Evolutionary conservation across 345 rosid species (phyloP), one percentile per base, ranked within the genome.

Genomic region (Angophora floribunda): DNA sequence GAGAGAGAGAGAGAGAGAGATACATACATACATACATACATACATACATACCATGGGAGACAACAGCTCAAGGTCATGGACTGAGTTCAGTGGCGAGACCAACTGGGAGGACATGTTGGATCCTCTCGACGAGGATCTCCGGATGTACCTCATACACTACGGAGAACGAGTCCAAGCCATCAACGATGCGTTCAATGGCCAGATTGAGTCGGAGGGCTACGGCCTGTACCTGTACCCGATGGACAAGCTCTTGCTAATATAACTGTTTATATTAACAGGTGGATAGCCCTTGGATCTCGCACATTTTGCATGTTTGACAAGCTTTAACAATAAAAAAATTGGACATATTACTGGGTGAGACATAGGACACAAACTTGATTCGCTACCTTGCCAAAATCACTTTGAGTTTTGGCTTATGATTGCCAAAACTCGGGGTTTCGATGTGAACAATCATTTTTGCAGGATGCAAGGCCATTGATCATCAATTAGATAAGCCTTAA

Each of bases 111-210:
- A 86, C 53, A 88, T 95, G 87, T 79, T 95, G 89, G 95, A 96
- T 45, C 98, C 98, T 70, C 92, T 96, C 41, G 95, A 97, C 89
- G 86, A 90, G 36, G 96, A 94, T 93, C 98, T 97, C 88, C 94
- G 98, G 5, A 89, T 87, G 53, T 93, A 92, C 88, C 90, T 96
- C 4, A 88, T 96, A 90, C 98, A 94, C 88, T 96, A 96, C n/a
- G 99, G 99, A 1, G 97, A 97, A 91, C 94, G 95, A 94, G 96
- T 94, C 85, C 96, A 96, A 47, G 94, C 98, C n/a, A 85, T 96
- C 36, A 91, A 91, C 8, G 98, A 96, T 49, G 91, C 94, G 28
- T 97, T 21, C 92, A 93, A 95, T 61, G 22, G 90, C 17, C 90
- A 95, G 87, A 91, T 90, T 47, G 92, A 67, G 24, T 96, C 98